Percentiles rank a stretch among this genome's conserved stretches.
phyloP scores from a whole-genome alignment of 345 rosid species.

The Euphorbia tirucalli region DNA sequence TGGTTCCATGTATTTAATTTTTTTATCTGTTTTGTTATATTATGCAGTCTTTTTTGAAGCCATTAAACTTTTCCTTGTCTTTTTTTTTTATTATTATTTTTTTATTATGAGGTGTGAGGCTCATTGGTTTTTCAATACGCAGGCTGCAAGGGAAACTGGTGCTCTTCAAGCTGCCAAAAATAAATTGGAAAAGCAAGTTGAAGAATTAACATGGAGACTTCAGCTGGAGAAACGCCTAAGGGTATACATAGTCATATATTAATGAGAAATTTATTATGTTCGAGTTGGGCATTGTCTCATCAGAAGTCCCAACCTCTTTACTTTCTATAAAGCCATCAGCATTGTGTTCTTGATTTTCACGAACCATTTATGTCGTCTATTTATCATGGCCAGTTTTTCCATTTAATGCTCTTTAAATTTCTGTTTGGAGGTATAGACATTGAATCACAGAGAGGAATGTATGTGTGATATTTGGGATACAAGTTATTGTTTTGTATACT shows the following conservation, averaged over 20 bases:
- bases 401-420: neutral
- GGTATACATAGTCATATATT: conserved; percentile 42
- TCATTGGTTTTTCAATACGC: conserved; percentile 15
- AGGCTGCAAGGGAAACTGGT: conserved; percentile 99
- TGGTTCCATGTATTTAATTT: too few species aligned
- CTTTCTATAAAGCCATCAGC: neutral
- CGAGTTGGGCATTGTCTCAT: neutral
- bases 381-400: neutral
- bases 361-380: neutral
- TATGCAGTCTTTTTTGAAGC: too few species aligned
- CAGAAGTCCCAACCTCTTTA: neutral
- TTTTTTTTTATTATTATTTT: neutral
- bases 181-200: conserved; percentile 97
- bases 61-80: too few species aligned
- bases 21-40: too few species aligned
- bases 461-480: neutral
- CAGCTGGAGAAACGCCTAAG: conserved; percentile 98
- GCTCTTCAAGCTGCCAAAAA: conserved; percentile 99
- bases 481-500: neutral
- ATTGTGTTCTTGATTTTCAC: neutral
- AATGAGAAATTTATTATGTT: neutral
- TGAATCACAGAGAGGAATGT: conserved; percentile 2
- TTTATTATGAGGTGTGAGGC: neutral
- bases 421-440: neutral
- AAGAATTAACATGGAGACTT: conserved; percentile 95